These are phyloP conservation scores for Beauveria sp. DNA, from an alignment of 2,329 filamentous ascomycete genomes.

Conservation along the genomic window DNA sequence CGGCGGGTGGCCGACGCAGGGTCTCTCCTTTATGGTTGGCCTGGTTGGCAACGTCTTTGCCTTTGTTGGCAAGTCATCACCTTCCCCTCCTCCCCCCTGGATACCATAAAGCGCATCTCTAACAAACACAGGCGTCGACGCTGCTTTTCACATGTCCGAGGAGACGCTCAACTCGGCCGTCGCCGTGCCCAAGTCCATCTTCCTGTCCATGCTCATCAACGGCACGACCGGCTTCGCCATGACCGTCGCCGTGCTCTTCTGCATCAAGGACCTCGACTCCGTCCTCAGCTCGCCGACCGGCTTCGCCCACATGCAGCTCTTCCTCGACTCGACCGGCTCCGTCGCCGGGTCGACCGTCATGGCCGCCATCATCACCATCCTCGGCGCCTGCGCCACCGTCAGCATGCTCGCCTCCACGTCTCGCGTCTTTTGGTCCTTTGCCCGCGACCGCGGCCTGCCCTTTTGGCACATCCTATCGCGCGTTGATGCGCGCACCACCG, in stretches of 20 bases:
- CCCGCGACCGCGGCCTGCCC: conserved; percentile 26
- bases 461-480: conserved; percentile 22
- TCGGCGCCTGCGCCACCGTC: conserved; percentile 41
- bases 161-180: conserved; percentile 38
- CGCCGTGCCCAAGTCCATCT: conserved; percentile 43
- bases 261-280: conserved; percentile 35
- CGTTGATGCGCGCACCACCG: conserved; percentile 20
- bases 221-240: conserved; percentile 47
- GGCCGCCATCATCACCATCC: conserved; percentile 40
- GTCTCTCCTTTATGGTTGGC: conserved; percentile 32
- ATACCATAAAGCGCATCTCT: not conserved
- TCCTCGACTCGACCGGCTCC: conserved; percentile 42
- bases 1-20: conserved; percentile 31
- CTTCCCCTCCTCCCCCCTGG: too few relatives aligned
- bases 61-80: conserved; percentile 18
- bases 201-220: conserved; percentile 42
- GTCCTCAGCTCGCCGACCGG: conserved; percentile 38
- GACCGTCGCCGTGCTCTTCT: conserved; percentile 47
- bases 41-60: conserved; percentile 33
- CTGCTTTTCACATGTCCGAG: conserved; percentile 22
- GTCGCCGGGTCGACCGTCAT: conserved; percentile 42
- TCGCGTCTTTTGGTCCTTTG: conserved; percentile 49
- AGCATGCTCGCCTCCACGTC: conserved; percentile 51
- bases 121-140: conserved; percentile 15
- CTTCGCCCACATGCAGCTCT: conserved; percentile 53